These are phyloP conservation scores for Coffea eugenioides DNA, from an alignment of 257 asterid genomes.

Conservation along the genomic window DNA sequence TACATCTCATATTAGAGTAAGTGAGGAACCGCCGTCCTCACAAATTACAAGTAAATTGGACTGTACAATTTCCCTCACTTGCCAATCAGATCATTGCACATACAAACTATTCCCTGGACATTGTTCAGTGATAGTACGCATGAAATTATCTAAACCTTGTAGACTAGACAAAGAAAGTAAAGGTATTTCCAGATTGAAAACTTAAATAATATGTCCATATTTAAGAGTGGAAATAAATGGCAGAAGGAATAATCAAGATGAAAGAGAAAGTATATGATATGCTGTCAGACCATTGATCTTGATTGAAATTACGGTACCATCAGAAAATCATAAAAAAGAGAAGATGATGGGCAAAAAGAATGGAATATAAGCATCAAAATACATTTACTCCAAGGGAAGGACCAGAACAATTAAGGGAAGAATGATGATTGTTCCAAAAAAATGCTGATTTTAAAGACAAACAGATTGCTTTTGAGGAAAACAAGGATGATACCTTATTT, in stretches of 20 bases:
- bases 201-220: too few relatives aligned
- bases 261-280: neutral
- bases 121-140: neutral
- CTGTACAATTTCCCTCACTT: too few relatives aligned
- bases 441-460: neutral
- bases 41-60: too few relatives aligned
- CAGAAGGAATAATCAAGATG: too few relatives aligned
- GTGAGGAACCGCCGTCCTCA: too few relatives aligned
- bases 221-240: neutral
- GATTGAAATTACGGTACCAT: neutral
- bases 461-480: neutral
- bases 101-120: too few relatives aligned
- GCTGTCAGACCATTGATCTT: neutral
- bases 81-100: too few relatives aligned
- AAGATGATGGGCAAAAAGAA: neutral
- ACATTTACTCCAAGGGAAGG: neutral
- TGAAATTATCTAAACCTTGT: neutral
- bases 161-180: neutral
- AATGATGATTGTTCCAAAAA: neutral
- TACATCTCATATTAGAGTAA: neutral
- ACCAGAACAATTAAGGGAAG: neutral
- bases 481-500: constrained; percentile 56
- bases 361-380: neutral
- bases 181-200: too few relatives aligned
- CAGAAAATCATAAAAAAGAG: neutral